Conservation (phyloP, 78 protist genomes). For the Paulinella micropora region DNA sequence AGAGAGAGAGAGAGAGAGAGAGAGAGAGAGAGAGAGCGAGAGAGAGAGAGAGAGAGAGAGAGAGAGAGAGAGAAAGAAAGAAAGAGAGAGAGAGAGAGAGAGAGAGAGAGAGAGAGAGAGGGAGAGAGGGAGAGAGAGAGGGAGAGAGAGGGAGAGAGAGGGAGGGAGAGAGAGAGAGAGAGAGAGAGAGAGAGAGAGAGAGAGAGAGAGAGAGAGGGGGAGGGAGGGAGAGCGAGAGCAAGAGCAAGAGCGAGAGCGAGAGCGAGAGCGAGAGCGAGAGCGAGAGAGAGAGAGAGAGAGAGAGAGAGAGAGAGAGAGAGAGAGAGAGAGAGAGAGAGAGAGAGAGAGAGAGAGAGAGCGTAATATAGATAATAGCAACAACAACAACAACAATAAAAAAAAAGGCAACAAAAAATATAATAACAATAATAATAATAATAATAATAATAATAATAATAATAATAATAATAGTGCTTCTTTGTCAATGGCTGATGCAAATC, state of each 20-base stretch:
- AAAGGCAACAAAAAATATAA: too few relatives aligned
- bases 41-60: background rate
- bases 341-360: background rate
- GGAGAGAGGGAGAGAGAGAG: background rate
- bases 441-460: too few relatives aligned
- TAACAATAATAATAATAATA: too few relatives aligned
- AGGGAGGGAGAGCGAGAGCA: background rate
- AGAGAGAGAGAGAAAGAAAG: background rate
- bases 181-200: background rate
- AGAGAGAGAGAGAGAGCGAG: background rate
- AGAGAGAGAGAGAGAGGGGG: background rate
- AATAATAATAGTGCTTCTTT: too few relatives aligned
- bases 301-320: background rate
- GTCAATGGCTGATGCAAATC: too few relatives aligned
- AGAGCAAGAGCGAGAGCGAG: background rate
- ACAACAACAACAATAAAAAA: too few relatives aligned
- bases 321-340: background rate
- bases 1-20: background rate
- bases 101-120: background rate
- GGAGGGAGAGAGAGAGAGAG: background rate
- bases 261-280: background rate
- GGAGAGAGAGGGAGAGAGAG: background rate
- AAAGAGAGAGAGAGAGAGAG: background rate
- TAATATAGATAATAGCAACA: too few relatives aligned
- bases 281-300: background rate